phyloP scores from a whole-genome alignment of 1,139 yeast species.

The Magnusiomyces tetraspermus region DNA sequence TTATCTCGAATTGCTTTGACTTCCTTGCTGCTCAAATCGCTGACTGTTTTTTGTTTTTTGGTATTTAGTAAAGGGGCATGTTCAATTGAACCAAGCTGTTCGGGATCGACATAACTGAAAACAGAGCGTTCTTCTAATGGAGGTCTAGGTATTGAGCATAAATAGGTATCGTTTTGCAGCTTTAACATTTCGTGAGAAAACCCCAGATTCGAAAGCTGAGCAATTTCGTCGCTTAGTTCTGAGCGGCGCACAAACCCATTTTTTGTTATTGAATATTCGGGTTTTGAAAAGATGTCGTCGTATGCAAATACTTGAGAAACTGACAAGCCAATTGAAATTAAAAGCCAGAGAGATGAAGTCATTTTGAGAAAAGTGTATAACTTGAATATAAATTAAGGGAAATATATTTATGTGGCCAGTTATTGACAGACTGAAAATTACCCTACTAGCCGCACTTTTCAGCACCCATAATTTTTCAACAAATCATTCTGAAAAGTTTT shows the following conservation, averaged over 20 bases:
- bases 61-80: too few relatives aligned
- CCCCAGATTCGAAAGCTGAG: background rate
- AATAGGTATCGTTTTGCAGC: background rate
- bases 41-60: background rate
- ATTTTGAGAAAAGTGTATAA: too few relatives aligned
- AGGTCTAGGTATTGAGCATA: constrained; percentile 4
- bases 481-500: background rate
- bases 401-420: background rate
- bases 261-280: background rate
- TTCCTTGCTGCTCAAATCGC: constrained; percentile 10
- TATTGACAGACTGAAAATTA: background rate
- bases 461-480: background rate
- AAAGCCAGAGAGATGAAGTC: too few relatives aligned
- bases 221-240: background rate
- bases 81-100: background rate
- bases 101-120: constrained; percentile 3
- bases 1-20: constrained; percentile 14
- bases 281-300: background rate
- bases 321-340: too few relatives aligned
- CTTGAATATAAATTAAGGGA: too few relatives aligned
- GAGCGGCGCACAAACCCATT: background rate
- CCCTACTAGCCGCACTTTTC: background rate
- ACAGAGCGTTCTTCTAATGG: constrained; percentile 8
- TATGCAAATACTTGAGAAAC: too few relatives aligned
- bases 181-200: background rate